phyloP scores from a whole-genome alignment of 2,329 filamentous ascomycete genomes.

The Podosphaera xanthii region DNA sequence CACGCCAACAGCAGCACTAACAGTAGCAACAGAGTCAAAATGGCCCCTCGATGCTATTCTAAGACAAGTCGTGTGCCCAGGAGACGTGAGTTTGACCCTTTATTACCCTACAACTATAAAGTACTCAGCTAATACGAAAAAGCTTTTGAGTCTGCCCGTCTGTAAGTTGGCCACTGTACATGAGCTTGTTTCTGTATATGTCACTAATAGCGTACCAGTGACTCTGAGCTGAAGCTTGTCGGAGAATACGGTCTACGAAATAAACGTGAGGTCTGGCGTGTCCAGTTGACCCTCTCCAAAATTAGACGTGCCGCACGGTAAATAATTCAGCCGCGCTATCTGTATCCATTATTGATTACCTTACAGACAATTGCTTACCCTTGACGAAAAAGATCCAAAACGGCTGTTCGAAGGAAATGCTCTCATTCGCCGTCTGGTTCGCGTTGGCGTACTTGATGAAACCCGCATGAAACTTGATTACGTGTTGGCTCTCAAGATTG shows the following conservation, averaged over 20 bases:
- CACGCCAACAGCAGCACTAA: background rate
- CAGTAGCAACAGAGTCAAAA: conserved; percentile 13
- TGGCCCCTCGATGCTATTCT: conserved; percentile 54
- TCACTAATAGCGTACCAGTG: conserved; percentile 67
- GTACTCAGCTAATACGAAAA: conserved; percentile 18
- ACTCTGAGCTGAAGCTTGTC: conserved; percentile 98
- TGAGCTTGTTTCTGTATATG: conserved; percentile 93
- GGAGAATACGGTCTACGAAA: conserved; percentile 99
- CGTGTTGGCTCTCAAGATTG: conserved; percentile 95
- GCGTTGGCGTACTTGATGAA: conserved; percentile 98
- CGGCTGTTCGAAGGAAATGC: conserved; percentile 99
- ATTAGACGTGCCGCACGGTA: conserved; percentile 99
- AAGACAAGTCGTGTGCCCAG: conserved; percentile 99
- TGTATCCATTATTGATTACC: background rate
- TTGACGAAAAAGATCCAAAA: conserved; percentile 99
- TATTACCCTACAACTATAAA: background rate
- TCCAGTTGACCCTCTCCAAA: conserved; percentile 98
- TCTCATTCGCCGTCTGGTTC: conserved; percentile 98
- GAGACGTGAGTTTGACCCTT: conserved; percentile 30
- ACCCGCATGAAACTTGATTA: conserved; percentile 99
- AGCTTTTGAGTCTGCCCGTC: conserved; percentile 97
- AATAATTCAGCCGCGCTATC: conserved; percentile 3
- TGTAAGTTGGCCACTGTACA: conserved; percentile 99
- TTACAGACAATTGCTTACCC: conserved; percentile 87
- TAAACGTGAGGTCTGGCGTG: conserved; percentile 99